A percentile compares a stretch with the other conserved stretches of the same genome.
Evolutionary conservation across 2,329 filamentous ascomycete species (phyloP).

Genomic region (Magnaporthiopsis rhizophila): DNA sequence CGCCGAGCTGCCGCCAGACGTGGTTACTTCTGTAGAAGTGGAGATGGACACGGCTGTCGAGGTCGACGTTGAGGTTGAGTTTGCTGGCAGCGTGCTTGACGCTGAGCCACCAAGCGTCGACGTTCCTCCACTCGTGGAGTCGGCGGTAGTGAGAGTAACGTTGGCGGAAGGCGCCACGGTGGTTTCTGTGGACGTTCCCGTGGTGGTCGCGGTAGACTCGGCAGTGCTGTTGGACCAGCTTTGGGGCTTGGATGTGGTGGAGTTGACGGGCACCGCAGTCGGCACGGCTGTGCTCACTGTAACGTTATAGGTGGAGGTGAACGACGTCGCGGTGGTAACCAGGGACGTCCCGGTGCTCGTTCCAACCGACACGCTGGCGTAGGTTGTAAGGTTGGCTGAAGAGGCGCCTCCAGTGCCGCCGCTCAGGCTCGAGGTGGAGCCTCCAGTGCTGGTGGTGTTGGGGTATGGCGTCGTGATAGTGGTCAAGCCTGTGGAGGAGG

Average conservation of each 20-base stretch:
- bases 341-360: neutral
- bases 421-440: neutral
- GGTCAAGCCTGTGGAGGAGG: neutral
- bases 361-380: neutral
- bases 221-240: neutral
- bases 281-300: slow-evolving; percentile 1
- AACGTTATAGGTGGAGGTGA: neutral
- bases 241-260: neutral
- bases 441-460: neutral
- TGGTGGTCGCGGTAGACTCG: neutral
- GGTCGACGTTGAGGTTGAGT: slow-evolving; percentile 1
- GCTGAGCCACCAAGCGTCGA: neutral
- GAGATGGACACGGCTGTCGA: neutral
- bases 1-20: no score
- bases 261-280: neutral
- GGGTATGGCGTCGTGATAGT: neutral
- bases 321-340: neutral
- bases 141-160: neutral
- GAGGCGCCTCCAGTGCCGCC: neutral
- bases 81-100: neutral
- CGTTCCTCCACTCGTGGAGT: neutral
- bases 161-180: neutral
- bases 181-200: neutral
- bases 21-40: neutral
- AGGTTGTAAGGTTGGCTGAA: neutral